These are phyloP conservation scores for Coleophoma cylindrospora DNA, from an alignment of 2,329 filamentous ascomycete species.

Conservation along the genomic window DNA sequence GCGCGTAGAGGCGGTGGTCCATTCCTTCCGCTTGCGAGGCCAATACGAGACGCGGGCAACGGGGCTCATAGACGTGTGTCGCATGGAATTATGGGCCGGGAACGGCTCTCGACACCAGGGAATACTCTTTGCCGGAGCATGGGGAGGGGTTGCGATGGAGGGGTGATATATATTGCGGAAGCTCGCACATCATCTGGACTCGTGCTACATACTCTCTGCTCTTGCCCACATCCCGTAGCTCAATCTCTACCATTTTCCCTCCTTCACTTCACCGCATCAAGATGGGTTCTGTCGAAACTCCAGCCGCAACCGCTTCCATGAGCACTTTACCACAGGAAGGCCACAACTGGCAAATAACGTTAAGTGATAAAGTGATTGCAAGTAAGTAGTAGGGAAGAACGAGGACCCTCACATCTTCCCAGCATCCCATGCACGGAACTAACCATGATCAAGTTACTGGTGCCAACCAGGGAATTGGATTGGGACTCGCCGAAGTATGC, in stretches of 20 bases:
- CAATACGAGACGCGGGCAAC: too few relatives aligned
- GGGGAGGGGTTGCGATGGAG: neutral
- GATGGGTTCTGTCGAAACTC: neutral
- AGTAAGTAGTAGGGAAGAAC: constrained; percentile 15
- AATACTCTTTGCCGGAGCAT: neutral
- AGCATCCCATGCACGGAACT: too few relatives aligned
- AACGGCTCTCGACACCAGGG: neutral
- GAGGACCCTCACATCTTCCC: too few relatives aligned
- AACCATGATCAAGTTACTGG: constrained; percentile 21
- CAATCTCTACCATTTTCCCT: neutral
- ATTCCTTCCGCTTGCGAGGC: too few relatives aligned
- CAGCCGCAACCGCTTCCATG: neutral
- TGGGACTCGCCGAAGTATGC: constrained; percentile 41
- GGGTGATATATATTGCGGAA: neutral
- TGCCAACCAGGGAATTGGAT: constrained; percentile 34
- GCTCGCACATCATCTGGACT: too few relatives aligned
- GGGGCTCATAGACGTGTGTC: too few relatives aligned
- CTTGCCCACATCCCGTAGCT: too few relatives aligned
- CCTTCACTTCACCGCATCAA: neutral
- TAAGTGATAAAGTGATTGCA: constrained; percentile 27
- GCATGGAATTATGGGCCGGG: too few relatives aligned
- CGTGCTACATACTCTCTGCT: too few relatives aligned
- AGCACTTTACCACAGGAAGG: neutral
- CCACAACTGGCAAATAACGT: constrained; percentile 16
- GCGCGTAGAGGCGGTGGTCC: too few relatives aligned